Evolutionary conservation across 2,329 filamentous ascomycete genomes (phyloP).

Genomic region (Arachnomyces sp.): DNA sequence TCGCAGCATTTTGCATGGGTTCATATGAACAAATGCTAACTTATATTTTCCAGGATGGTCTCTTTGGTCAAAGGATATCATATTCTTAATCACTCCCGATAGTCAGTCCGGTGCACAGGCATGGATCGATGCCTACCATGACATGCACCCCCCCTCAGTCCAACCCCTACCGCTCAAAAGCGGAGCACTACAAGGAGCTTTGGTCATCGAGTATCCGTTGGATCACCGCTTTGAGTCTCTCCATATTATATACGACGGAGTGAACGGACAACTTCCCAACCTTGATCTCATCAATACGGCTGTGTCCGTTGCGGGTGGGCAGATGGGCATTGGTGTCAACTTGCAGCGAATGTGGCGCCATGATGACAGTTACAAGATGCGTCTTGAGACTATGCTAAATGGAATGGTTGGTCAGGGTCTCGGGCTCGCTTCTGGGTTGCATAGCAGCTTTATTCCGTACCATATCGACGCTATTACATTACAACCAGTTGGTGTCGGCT

Average conservation of each 20-base stretch:
- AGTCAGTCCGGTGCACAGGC: slow-evolving; percentile 86
- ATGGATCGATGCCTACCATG: slow-evolving; percentile 97
- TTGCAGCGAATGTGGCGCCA: slow-evolving; percentile 82
- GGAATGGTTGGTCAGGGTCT: slow-evolving; percentile 90
- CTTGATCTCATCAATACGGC: slow-evolving; percentile 94
- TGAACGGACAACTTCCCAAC: slow-evolving; percentile 93
- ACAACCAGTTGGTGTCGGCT: slow-evolving; percentile 80
- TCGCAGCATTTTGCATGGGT: neutral
- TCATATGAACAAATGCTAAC: slow-evolving; percentile 11
- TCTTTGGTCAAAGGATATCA: slow-evolving; percentile 97
- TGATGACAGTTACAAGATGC: slow-evolving; percentile 67
- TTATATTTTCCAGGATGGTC: slow-evolving; percentile 61
- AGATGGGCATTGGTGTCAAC: slow-evolving; percentile 80
- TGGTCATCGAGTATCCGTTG: slow-evolving; percentile 89
- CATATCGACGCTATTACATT: slow-evolving; percentile 94
- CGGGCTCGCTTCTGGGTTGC: slow-evolving; percentile 80
- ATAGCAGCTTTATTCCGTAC: slow-evolving; percentile 95
- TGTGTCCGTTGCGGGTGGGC: slow-evolving; percentile 74
- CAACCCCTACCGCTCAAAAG: slow-evolving; percentile 79
- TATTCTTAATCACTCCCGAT: slow-evolving; percentile 81
- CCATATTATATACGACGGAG: slow-evolving; percentile 88
- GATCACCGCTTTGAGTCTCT: slow-evolving; percentile 78
- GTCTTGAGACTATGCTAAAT: slow-evolving; percentile 78
- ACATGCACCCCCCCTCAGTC: slow-evolving; percentile 67
- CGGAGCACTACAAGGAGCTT: slow-evolving; percentile 81